Conservation (phyloP, 2,329 filamentous ascomycete genomes). For the Neodidymelliopsis sp. region DNA sequence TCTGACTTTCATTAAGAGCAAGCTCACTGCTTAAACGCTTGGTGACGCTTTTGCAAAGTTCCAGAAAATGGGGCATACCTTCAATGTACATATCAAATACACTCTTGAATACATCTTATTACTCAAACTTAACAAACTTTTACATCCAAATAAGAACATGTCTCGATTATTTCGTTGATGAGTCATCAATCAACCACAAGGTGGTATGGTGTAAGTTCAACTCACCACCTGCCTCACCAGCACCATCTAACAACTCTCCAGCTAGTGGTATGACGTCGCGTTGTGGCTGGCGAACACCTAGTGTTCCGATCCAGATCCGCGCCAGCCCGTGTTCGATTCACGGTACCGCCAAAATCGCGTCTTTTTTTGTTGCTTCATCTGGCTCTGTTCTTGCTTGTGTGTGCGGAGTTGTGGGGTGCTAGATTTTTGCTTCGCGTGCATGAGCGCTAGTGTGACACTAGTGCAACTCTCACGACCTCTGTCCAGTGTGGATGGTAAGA, state of each 20-base stretch:
- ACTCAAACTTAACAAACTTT: too few relatives aligned
- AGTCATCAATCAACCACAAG: conserved; percentile 28
- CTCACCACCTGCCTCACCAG: not conserved
- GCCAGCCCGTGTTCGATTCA: conserved; percentile 49
- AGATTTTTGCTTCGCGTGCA: conserved; percentile 2
- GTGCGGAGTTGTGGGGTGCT: conserved; percentile 1
- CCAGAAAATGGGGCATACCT: not conserved
- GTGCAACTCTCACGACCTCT: not conserved
- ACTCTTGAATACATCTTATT: not conserved
- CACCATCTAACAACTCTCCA: conserved; percentile 1
- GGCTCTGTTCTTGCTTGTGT: not conserved
- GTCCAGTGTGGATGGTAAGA: too few relatives aligned
- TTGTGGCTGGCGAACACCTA: conserved; percentile 43
- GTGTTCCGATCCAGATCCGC: conserved; percentile 42
- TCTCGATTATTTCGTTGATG: not conserved
- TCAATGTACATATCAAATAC: conserved; percentile 16
- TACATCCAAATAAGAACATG: too few relatives aligned
- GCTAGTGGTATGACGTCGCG: conserved; percentile 52
- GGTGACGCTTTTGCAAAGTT: not conserved
- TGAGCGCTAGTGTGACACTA: not conserved
- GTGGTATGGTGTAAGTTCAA: conserved; percentile 40
- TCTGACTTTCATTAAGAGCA: conserved; percentile 65
- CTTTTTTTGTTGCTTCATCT: not conserved
- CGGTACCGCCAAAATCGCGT: conserved; percentile 29
- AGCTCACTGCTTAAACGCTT: conserved; percentile 50